These are phyloP conservation scores for Ascochyta koolunga DNA, from an alignment of 2,329 filamentous ascomycete genomes.

Conservation along the genomic window DNA sequence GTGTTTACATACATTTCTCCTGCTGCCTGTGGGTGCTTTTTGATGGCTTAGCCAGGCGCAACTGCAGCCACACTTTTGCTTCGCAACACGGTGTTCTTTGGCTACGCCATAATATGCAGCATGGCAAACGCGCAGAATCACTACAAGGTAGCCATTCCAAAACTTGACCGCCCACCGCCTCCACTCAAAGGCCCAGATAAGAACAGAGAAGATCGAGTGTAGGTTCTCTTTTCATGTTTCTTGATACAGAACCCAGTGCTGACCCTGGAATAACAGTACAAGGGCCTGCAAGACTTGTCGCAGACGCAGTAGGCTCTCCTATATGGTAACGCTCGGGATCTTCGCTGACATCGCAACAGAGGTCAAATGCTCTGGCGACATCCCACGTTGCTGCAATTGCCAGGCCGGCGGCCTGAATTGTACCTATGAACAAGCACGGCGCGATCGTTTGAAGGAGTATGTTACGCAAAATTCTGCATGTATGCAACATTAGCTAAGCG, in stretches of 20 bases:
- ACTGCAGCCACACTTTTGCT: background rate
- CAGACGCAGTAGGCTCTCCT: conserved; percentile 24
- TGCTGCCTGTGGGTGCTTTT: background rate
- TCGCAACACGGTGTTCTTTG: too few species aligned
- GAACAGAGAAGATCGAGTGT: conserved; percentile 29
- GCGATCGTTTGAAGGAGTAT: conserved; percentile 33
- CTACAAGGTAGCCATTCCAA: conserved; percentile 25
- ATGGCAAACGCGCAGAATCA: background rate
- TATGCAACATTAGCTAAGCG: background rate
- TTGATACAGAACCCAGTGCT: background rate
- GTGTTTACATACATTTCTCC: too few species aligned
- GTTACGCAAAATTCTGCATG: background rate
- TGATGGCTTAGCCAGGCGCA: background rate
- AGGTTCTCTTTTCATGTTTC: background rate
- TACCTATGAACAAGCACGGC: conserved; percentile 31
- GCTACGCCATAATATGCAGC: background rate
- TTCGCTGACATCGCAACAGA: conserved; percentile 16
- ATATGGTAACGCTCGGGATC: background rate
- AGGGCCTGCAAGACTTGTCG: conserved; percentile 34
- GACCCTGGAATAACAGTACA: conserved; percentile 4
- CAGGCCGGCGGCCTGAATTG: conserved; percentile 19
- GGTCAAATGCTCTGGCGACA: conserved; percentile 34
- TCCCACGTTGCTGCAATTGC: conserved; percentile 28
- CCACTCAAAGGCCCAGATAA: conserved; percentile 10
- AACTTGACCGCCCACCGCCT: conserved; percentile 14